phyloP scores from a whole-genome alignment of 2,329 filamentous ascomycete genomes.

The Talaromyces islandicus region DNA sequence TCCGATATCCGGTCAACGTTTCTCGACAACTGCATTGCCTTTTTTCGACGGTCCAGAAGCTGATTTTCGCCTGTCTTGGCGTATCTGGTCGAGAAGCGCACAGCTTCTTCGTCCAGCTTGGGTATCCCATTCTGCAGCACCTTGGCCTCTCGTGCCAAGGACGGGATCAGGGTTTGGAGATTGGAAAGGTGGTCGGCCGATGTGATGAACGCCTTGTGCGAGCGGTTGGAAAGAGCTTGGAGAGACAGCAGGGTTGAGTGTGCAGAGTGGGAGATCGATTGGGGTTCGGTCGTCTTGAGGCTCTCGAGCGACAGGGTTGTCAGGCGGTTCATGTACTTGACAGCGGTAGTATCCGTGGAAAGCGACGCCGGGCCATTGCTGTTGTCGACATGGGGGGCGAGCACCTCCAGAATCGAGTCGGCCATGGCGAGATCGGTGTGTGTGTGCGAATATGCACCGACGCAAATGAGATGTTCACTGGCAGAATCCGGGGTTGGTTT shows the following conservation, averaged over 20 bases:
- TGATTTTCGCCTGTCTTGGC: slow-evolving; percentile 65
- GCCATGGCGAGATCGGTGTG: slow-evolving; percentile 44
- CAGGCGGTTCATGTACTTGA: slow-evolving; percentile 70
- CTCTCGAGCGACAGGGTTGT: slow-evolving; percentile 69
- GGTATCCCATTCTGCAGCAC: slow-evolving; percentile 69
- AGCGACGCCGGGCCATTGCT: slow-evolving; percentile 25
- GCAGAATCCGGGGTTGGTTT: background rate
- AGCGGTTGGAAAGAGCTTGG: slow-evolving; percentile 82
- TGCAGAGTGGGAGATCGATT: slow-evolving; percentile 71
- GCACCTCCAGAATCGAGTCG: slow-evolving; percentile 69
- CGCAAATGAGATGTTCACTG: too few relatives aligned
- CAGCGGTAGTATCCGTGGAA: slow-evolving; percentile 37
- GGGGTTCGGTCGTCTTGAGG: slow-evolving; percentile 68
- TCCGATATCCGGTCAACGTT: slow-evolving; percentile 88
- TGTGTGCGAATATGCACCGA: background rate
- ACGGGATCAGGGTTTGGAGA: slow-evolving; percentile 65
- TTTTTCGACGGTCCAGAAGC: slow-evolving; percentile 66
- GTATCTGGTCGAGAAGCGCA: slow-evolving; percentile 77
- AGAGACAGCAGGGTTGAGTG: slow-evolving; percentile 77
- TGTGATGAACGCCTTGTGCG: slow-evolving; percentile 75
- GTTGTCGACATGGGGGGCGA: slow-evolving; percentile 53
- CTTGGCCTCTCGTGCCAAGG: slow-evolving; percentile 58
- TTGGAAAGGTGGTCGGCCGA: slow-evolving; percentile 73
- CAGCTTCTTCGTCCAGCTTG: slow-evolving; percentile 69
- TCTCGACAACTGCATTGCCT: slow-evolving; percentile 71